These are phyloP conservation scores for Suhomyces bokatorum DNA, from an alignment of 1,139 yeast genomes.

Conservation along the genomic window DNA sequence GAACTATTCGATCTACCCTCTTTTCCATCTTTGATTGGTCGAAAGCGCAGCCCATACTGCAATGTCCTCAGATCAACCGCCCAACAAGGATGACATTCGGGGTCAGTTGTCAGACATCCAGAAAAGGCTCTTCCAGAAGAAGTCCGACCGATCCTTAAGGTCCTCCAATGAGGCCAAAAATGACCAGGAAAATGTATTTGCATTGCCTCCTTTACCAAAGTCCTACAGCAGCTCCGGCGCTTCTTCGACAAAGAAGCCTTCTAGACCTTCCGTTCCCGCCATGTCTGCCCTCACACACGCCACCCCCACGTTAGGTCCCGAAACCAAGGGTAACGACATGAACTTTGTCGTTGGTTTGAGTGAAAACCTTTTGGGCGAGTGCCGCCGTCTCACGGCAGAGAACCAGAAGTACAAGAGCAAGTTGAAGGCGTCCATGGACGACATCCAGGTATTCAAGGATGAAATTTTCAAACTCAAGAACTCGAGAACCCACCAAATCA, in stretches of 20 bases:
- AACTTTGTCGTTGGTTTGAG: slow-evolving; percentile 82
- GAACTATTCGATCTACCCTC: too few species aligned
- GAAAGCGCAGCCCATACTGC: background rate
- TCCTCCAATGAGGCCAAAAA: slow-evolving; percentile 10
- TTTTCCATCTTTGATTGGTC: background rate
- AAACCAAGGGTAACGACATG: slow-evolving; percentile 61
- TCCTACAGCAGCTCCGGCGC: background rate
- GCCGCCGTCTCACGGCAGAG: slow-evolving; percentile 74
- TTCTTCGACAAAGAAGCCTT: slow-evolving; percentile 4
- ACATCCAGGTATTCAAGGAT: slow-evolving; percentile 36
- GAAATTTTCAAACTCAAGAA: slow-evolving; percentile 38
- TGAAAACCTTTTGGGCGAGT: slow-evolving; percentile 74
- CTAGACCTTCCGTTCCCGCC: slow-evolving; percentile 15
- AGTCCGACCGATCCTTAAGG: slow-evolving; percentile 16
- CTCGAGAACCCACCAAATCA: slow-evolving; percentile 33
- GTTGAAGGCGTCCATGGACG: slow-evolving; percentile 44
- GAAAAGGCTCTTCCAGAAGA: slow-evolving; percentile 44
- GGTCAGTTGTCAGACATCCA: slow-evolving; percentile 64
- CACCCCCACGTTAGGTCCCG: slow-evolving; percentile 43
- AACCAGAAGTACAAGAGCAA: slow-evolving; percentile 53
- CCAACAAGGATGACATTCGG: slow-evolving; percentile 44
- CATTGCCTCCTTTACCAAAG: slow-evolving; percentile 22
- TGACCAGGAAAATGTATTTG: slow-evolving; percentile 24
- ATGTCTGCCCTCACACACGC: slow-evolving; percentile 25
- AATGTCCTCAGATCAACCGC: slow-evolving; percentile 8